Evolutionary conservation across 208 protist species (phyloP).

Genomic region (Histomonas meleagridis): DNA sequence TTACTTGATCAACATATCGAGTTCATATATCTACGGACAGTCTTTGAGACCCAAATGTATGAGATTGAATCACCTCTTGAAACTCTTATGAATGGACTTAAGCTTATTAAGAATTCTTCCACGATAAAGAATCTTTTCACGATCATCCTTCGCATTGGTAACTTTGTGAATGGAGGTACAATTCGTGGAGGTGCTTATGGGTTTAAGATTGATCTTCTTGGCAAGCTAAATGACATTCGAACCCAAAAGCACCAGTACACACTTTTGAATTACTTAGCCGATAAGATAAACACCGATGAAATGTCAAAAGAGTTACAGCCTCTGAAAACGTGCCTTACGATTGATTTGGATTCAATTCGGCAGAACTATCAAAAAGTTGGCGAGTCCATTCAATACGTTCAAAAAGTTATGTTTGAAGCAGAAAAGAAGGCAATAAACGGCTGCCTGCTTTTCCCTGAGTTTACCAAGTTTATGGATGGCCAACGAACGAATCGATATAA

Average conservation of each 20-base stretch:
- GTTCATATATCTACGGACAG: background rate
- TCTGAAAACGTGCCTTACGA: background rate
- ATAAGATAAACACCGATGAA: background rate
- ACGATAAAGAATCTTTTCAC: background rate
- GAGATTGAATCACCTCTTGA: background rate
- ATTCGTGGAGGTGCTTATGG: background rate
- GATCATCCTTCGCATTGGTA: background rate
- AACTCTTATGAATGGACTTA: background rate
- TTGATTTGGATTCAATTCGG: background rate
- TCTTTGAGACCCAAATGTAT: background rate
- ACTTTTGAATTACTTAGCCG: background rate
- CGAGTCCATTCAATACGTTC: background rate
- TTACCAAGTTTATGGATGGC: background rate
- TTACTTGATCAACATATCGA: background rate
- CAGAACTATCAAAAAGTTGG: background rate
- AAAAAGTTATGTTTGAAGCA: background rate
- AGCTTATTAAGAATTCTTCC: background rate
- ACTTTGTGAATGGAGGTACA: background rate
- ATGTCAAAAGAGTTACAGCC: background rate
- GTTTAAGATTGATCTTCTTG: conserved; percentile 9
- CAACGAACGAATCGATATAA: too few relatives aligned
- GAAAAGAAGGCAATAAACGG: background rate
- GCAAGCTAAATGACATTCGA: background rate
- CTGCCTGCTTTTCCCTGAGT: background rate
- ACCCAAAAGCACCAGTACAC: background rate